These are phyloP conservation scores for Zelonia costaricensis DNA, from an alignment of 208 protist genomes.

Conservation along the genomic window DNA sequence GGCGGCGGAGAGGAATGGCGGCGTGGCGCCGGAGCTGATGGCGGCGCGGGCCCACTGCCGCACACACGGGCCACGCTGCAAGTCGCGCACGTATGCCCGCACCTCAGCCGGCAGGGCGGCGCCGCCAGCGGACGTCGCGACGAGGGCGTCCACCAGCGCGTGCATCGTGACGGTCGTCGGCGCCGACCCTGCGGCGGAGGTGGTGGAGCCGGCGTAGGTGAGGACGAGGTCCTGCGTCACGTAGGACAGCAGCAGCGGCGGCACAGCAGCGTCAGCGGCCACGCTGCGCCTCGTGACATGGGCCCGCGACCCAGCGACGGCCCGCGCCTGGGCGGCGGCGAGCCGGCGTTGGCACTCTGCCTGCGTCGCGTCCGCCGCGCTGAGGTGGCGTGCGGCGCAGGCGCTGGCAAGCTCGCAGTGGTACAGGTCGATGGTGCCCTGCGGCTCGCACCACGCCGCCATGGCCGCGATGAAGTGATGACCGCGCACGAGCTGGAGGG, in stretches of 20 bases:
- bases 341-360: conserved; percentile 45
- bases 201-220: not conserved
- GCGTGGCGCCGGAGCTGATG: conserved; percentile 4
- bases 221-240: conserved; percentile 16
- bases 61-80: conserved; percentile 1
- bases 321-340: conserved; percentile 29
- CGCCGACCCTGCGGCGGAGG: not conserved
- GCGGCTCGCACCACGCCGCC: conserved; percentile 56
- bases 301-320: not conserved
- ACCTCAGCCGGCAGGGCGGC: conserved; percentile 16
- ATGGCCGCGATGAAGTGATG: conserved; percentile 79
- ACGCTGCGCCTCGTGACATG: not conserved
- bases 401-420: conserved; percentile 75
- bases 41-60: conserved; percentile 17
- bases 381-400: conserved; percentile 64
- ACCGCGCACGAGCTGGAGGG: conserved; percentile 63
- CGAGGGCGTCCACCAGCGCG: conserved; percentile 11
- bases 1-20: conserved; percentile 24
- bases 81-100: conserved; percentile 18
- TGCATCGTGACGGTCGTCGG: conserved; percentile 2
- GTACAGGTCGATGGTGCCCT: conserved; percentile 49
- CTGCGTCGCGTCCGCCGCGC: conserved; percentile 9
- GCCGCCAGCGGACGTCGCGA: not conserved
- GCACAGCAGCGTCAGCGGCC: not conserved
- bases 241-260: conserved; percentile 17